Evolutionary conservation across 1,139 yeast genomes (phyloP).

Genomic region (Hyphopichia wangnamkhiaoensis): DNA sequence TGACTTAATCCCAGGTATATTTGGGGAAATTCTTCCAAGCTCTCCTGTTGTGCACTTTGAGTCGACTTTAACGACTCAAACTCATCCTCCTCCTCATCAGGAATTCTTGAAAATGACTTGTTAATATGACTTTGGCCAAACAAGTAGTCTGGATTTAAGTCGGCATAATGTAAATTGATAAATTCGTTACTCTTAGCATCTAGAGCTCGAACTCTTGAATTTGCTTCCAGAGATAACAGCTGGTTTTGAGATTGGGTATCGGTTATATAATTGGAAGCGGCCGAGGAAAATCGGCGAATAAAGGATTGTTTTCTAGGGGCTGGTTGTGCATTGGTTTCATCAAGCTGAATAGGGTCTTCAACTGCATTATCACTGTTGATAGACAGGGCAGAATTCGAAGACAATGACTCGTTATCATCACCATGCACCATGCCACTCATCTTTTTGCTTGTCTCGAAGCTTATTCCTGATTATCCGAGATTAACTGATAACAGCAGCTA

Average conservation of each 20-base stretch:
- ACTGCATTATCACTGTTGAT: not conserved
- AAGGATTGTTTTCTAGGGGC: constrained; percentile 6
- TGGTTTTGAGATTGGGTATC: not conserved
- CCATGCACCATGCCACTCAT: no score
- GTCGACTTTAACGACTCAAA: not conserved
- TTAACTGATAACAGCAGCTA: no score
- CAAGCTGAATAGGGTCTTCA: constrained; percentile 7
- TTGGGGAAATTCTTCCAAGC: constrained; percentile 12
- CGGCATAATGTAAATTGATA: constrained; percentile 5
- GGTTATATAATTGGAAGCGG: constrained; percentile 13
- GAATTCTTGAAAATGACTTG: constrained; percentile 6
- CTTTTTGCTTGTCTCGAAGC: no score
- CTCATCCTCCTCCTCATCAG: constrained; percentile 6
- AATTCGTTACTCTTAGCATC: constrained; percentile 1
- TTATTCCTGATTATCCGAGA: no score
- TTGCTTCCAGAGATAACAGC: not conserved
- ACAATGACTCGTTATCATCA: no score
- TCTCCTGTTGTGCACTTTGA: not conserved
- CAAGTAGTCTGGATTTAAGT: constrained; percentile 1
- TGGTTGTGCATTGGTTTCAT: constrained; percentile 2
- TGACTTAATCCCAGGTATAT: constrained; percentile 2
- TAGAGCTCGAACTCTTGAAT: not conserved
- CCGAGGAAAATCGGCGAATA: constrained; percentile 15
- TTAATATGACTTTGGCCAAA: constrained; percentile 3
- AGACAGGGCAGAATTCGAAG: not conserved